phyloP scores from a whole-genome alignment of 1,139 yeast species.

The Candida pseudoviswanathii region DNA sequence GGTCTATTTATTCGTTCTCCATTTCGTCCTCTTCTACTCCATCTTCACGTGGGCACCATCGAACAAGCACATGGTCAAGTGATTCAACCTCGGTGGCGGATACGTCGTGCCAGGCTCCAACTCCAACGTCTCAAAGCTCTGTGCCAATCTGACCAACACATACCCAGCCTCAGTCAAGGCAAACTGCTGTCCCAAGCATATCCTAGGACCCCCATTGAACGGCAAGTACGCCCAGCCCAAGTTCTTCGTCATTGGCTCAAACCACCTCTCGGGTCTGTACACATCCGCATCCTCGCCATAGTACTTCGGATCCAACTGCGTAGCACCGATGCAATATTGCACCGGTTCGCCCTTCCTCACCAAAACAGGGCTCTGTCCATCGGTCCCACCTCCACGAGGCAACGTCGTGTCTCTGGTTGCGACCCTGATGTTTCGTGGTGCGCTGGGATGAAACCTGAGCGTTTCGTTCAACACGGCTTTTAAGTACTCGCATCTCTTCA shows the following conservation, averaged over 20 bases:
- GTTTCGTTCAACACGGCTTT: slow-evolving; percentile 50
- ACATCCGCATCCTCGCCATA: slow-evolving; percentile 50
- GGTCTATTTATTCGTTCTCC: too few relatives aligned
- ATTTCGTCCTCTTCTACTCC: background rate
- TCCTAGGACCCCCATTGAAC: slow-evolving; percentile 46
- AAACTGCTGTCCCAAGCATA: slow-evolving; percentile 47
- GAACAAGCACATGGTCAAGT: slow-evolving; percentile 36
- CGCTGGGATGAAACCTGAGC: slow-evolving; percentile 54
- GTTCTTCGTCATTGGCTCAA: slow-evolving; percentile 18
- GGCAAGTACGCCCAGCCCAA: slow-evolving; percentile 46
- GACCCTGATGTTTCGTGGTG: slow-evolving; percentile 48
- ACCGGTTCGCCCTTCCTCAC: slow-evolving; percentile 43
- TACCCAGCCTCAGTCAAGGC: slow-evolving; percentile 46
- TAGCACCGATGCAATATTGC: slow-evolving; percentile 32
- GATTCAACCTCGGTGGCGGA: slow-evolving; percentile 36
- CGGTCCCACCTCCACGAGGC: slow-evolving; percentile 56
- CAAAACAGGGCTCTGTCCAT: slow-evolving; percentile 41
- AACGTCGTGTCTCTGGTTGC: slow-evolving; percentile 47
- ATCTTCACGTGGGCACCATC: slow-evolving; percentile 25
- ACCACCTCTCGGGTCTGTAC: slow-evolving; percentile 54
- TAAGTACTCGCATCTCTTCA: slow-evolving; percentile 49
- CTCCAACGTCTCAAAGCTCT: slow-evolving; percentile 15
- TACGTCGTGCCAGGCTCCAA: slow-evolving; percentile 16
- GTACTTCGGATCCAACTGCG: slow-evolving; percentile 38
- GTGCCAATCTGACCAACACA: slow-evolving; percentile 27